Evolutionary conservation across 306 rosid species (phyloP).

Genomic region (Macrotyloma uniflorum): DNA sequence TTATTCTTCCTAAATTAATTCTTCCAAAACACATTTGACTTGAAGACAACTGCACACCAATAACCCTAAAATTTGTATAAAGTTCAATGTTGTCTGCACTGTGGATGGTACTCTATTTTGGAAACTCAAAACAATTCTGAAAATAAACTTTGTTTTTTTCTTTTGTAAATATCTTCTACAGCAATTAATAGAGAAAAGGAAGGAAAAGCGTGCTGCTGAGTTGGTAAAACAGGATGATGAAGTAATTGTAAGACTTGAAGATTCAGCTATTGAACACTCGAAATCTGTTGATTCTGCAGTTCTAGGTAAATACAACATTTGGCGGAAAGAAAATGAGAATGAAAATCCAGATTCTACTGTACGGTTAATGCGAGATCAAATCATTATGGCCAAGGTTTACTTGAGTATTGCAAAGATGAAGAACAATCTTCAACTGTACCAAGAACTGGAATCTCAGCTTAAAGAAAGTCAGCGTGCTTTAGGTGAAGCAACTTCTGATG

Average conservation of each 20-base stretch:
- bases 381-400: conserved; percentile 91
- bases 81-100: conserved; percentile 20
- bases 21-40: conserved; percentile 11
- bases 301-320: conserved; percentile 88
- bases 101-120: neutral
- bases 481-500: conserved; percentile 82
- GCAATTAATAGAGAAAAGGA: conserved; percentile 83
- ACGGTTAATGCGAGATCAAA: conserved; percentile 91
- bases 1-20: neutral
- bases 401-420: conserved; percentile 82
- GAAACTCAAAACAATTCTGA: conserved; percentile 3
- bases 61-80: neutral
- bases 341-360: conserved; percentile 75
- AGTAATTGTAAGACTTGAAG: conserved; percentile 75
- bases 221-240: conserved; percentile 75
- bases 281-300: conserved; percentile 82
- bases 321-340: conserved; percentile 93
- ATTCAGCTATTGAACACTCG: conserved; percentile 87
- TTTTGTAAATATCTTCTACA: conserved; percentile 51
- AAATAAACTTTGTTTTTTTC: conserved; percentile 25
- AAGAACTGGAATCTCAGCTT: conserved; percentile 58
- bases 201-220: conserved; percentile 76
- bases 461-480: conserved; percentile 76
- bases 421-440: conserved; percentile 55
- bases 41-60: neutral